Evolutionary conservation across 306 rosid species (phyloP), one percentile per base, ranked within the genome.

Genomic region (Sesbania bispinosa): DNA sequence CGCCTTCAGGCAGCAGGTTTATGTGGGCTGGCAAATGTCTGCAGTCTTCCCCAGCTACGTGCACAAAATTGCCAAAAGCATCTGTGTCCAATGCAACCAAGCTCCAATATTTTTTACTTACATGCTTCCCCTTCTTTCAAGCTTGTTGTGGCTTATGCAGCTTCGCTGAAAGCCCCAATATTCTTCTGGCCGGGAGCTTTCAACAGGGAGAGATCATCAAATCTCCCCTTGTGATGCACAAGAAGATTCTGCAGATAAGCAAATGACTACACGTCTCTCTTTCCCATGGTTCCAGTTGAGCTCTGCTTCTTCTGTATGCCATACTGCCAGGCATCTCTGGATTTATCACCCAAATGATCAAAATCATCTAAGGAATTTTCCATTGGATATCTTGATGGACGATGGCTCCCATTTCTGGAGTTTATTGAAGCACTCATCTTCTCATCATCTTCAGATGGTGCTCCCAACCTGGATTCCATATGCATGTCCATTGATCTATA

Each of bases 371-470:
- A 62, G 47, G 90, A 84, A 77, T 87, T 90, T 63, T 90, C 97
- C 75, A 70, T 60, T 6, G 79, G 78, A 65, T 84, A 77, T 47
- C 82, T 79, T 27, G 81, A 71, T 19, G 85, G 74, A 32, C 91
- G 90, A 75, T 80, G 92, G 71, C 45, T 88, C 67, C 98, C 96
- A 67, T 90, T 94, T 79, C 95, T 82, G 53, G 80, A 75, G 55
- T 69, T 64, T 26, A 74, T 50, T 6, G 60, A 66, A 48, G 85
- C 77, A 61, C 79, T 79, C 7, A 75, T 75, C 80, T 84, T 90
- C 46, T 94, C 97, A 10, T 90, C 98, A 45, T 90, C 98, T 78
- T 90, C 98, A 23, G 92, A 77, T 14, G 84, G 90, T 62, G 89
- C 84, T 74, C 89, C 94, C 35, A 83, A 81, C 83, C 95, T 86